phyloP scores from a whole-genome alignment of 345 rosid genomes.

The Populus pruinosa region DNA sequence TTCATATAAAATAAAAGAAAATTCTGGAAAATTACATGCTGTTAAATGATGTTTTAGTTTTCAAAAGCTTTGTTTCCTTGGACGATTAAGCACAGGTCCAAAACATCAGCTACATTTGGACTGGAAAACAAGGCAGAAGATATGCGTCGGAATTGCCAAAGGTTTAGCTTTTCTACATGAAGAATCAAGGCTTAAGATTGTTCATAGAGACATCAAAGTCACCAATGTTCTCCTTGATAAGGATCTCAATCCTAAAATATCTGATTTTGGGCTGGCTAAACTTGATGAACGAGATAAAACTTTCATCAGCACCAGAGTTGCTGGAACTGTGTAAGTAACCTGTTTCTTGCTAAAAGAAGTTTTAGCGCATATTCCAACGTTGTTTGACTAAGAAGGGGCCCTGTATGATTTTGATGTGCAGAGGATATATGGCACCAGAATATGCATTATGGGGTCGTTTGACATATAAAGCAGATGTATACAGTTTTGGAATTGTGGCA shows the following conservation, averaged over 20 bases:
- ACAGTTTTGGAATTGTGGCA: slow-evolving; percentile 24
- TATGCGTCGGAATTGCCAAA: slow-evolving; percentile 20
- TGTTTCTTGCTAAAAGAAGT: background rate
- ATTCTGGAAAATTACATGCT: background rate
- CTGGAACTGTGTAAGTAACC: slow-evolving; percentile 13
- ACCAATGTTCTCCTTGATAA: slow-evolving; percentile 17
- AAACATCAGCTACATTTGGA: background rate
- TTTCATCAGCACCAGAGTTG: slow-evolving; percentile 20
- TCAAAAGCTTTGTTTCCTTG: background rate
- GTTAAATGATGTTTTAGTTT: background rate
- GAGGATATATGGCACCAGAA: slow-evolving; percentile 30
- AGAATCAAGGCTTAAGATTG: slow-evolving; percentile 12
- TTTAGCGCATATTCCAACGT: background rate
- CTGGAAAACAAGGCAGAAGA: slow-evolving; percentile 14
- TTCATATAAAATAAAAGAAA: background rate
- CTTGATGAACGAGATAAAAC: slow-evolving; percentile 10
- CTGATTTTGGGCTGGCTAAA: slow-evolving; percentile 22
- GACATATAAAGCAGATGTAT: slow-evolving; percentile 27
- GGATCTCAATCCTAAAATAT: slow-evolving; percentile 13
- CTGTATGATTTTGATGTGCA: background rate
- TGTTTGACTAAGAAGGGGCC: background rate
- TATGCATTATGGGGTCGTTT: slow-evolving; percentile 27
- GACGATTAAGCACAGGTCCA: background rate
- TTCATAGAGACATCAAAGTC: slow-evolving; percentile 19
- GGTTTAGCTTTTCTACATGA: slow-evolving; percentile 16